Percentiles rank a stretch among this genome's conserved stretches.
These are phyloP conservation scores for Musa beccarii DNA, from an alignment of 176 grass and related monocot genomes.

Conservation along the genomic window DNA sequence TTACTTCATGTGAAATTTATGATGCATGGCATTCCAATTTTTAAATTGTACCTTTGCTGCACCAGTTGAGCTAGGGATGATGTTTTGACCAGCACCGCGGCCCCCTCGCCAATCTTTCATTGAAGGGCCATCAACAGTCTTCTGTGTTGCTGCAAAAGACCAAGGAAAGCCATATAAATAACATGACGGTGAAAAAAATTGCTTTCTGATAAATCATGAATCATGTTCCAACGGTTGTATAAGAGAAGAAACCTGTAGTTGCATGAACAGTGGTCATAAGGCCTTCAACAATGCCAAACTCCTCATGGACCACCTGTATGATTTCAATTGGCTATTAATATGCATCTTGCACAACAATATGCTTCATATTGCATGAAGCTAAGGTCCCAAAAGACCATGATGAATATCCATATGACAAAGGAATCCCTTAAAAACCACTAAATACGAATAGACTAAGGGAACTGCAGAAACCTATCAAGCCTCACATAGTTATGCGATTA, in stretches of 20 bases:
- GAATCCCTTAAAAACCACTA: background rate
- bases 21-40: background rate
- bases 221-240: background rate
- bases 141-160: slow-evolving; percentile 71
- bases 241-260: slow-evolving; percentile 66
- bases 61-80: slow-evolving; percentile 98
- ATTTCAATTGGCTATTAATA: background rate
- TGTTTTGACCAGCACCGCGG: slow-evolving; percentile 93
- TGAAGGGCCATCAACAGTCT: slow-evolving; percentile 91
- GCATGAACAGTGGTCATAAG: slow-evolving; percentile 99
- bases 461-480: background rate
- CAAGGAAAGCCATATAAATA: slow-evolving; percentile 1
- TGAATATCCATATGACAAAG: background rate
- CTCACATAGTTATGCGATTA: too few species aligned
- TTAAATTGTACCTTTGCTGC: slow-evolving; percentile 74
- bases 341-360: background rate
- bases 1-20: background rate
- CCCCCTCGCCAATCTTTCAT: slow-evolving; percentile 99
- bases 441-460: background rate
- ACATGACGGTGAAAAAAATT: background rate
- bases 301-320: slow-evolving; percentile 90
- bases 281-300: slow-evolving; percentile 93
- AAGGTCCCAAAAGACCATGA: background rate
- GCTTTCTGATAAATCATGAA: background rate
- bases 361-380: background rate